Evolutionary conservation across 2,329 filamentous ascomycete species (phyloP), one percentile per base, ranked within the genome.

Genomic region (Fulvia fulva): DNA sequence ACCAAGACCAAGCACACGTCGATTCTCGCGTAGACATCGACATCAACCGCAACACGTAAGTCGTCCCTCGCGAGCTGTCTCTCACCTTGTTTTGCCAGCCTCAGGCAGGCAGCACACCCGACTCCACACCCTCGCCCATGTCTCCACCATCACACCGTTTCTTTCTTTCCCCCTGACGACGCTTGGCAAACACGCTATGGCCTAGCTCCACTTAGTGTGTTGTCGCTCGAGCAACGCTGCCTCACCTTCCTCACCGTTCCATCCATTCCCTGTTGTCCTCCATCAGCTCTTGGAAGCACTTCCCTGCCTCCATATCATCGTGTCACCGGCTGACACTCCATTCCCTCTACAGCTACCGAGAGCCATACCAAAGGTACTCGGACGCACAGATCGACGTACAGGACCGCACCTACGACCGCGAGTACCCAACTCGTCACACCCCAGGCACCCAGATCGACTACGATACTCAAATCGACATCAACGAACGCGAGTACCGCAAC

Each of bases 351-450:
- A 85, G 83, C 72, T 84, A 84, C 75, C 79, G 78, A 71, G 78
- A 80, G 73, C 77, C 81, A 65, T 77, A 79, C 75, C 76, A 76
- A 70, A 78, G 78, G 62, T 86, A 84, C 79, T 78, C 81, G 70
- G 83, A 87, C 75, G 81, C 83, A 74, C 83, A 85, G 74, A 77
- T 89, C 75, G 84, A 90, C 77, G 79, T 86, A 72, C 81, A 89
- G 74, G 80, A 80, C 70, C 73, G 69, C 58, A 64, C 68, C 59
- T 74, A 73, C 72, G 77, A 80, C 64, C 74, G 73, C 64, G 74
- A 79, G 64, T 78, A 76, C 72, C 73, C 75, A 60, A 75, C 75
- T 65, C 75, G 76, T 70, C 73, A 78, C 71, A 74, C 76, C 63
- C 73, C 76, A 69, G 76, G 81, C 68, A 75, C 78, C 65, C 79